These are phyloP conservation scores for Penicillium hesseltinei DNA, from an alignment of 2,329 filamentous ascomycete species.

Conservation along the genomic window DNA sequence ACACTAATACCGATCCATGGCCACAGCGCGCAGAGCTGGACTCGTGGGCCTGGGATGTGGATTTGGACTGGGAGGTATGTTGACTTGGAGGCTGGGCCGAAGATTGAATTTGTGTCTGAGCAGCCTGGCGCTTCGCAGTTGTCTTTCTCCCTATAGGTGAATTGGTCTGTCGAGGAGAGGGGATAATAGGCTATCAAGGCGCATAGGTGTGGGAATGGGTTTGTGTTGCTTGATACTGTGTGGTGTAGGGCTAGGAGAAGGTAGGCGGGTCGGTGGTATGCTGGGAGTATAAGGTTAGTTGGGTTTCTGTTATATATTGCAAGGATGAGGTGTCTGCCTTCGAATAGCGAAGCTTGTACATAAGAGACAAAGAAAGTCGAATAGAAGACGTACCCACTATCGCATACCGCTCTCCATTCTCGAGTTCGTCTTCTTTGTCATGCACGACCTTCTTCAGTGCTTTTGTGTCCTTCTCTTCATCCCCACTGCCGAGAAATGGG, in stretches of 20 bases:
- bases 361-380: neutral
- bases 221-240: conserved; percentile 46
- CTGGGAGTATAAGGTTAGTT: conserved; percentile 34
- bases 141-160: conserved; percentile 7
- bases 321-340: neutral
- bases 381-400: conserved; percentile 52
- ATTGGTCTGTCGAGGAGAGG: conserved; percentile 12
- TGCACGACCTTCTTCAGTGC: conserved; percentile 50
- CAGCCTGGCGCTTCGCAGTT: conserved; percentile 35
- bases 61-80: conserved; percentile 50
- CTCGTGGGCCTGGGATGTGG: conserved; percentile 50
- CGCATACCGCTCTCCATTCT: conserved; percentile 56
- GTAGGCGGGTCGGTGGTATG: conserved; percentile 59
- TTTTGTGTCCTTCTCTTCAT: conserved; percentile 50
- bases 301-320: neutral
- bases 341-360: neutral
- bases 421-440: conserved; percentile 52
- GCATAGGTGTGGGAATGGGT: conserved; percentile 56
- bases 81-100: conserved; percentile 25
- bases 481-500: conserved; percentile 37
- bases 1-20: conserved; percentile 27
- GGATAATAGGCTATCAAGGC: conserved; percentile 61
- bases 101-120: conserved; percentile 30
- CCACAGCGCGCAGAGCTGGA: conserved; percentile 17
- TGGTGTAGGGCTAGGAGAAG: conserved; percentile 50